Conservation (phyloP, 164 flowering plant species). For the Nelumbo lutea region DNA sequence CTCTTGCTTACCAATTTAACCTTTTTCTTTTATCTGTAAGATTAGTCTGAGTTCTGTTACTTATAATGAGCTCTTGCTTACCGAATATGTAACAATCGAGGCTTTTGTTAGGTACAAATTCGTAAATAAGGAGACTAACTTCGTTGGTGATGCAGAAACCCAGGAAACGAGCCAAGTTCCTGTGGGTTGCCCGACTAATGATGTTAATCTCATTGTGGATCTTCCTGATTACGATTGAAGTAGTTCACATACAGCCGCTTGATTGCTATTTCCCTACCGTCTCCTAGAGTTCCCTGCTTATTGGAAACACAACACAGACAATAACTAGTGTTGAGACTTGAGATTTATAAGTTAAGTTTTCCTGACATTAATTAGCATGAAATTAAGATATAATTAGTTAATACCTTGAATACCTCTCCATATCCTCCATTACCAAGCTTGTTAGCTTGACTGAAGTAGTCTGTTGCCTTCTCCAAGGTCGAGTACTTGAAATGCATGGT, state of each 20-base stretch:
- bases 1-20: no score
- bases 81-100: conserved; percentile 42
- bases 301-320: no score
- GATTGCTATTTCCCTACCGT: conserved; percentile 55
- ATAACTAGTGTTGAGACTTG: no score
- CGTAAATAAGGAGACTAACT: conserved; percentile 44
- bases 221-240: conserved; percentile 12
- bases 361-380: no score
- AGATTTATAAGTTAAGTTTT: no score
- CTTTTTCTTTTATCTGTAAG: no score
- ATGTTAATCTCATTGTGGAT: conserved; percentile 41
- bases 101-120: conserved; percentile 41
- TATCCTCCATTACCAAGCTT: conserved; percentile 39
- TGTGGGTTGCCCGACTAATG: conserved; percentile 41
- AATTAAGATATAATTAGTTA: no score
- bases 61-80: conserved; percentile 14
- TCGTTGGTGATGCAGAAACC: conserved; percentile 37
- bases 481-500: conserved; percentile 24
- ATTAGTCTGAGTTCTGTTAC: no score
- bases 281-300: conserved; percentile 40
- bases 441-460: conserved; percentile 19
- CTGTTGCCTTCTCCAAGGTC: conserved; percentile 28
- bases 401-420: conserved; percentile 40
- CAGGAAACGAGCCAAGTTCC: conserved; percentile 46
- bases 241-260: conserved; percentile 32